Percentiles rank a stretch among this genome's conserved stretches.
These are phyloP conservation scores for Calonectria multiphialidica DNA, from an alignment of 2,329 filamentous ascomycete genomes.

Conservation along the genomic window DNA sequence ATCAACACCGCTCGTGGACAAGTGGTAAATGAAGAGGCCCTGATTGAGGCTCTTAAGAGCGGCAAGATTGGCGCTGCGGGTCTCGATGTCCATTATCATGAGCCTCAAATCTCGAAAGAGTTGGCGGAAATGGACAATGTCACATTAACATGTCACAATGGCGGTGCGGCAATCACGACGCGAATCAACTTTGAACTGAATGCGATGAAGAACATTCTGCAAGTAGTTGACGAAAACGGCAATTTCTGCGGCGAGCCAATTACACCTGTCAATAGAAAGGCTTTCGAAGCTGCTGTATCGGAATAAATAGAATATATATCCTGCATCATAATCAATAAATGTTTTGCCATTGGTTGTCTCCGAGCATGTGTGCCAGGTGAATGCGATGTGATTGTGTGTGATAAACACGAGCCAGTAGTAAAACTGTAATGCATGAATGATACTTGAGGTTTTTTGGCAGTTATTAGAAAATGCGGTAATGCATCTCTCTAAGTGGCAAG, in stretches of 20 bases:
- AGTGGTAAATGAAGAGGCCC: slow-evolving; percentile 63
- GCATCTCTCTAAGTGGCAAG: too few species aligned
- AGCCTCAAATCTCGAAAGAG: slow-evolving; percentile 59
- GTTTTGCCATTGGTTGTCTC: not conserved
- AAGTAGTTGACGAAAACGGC: slow-evolving; percentile 39
- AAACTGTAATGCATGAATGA: too few species aligned
- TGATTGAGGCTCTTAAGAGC: slow-evolving; percentile 59
- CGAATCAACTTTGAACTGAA: slow-evolving; percentile 54
- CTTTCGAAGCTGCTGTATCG: slow-evolving; percentile 13
- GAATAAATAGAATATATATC: not conserved
- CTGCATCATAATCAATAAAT: not conserved
- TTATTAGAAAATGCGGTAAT: too few species aligned
- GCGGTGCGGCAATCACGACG: slow-evolving; percentile 51
- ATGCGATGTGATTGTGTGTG: not conserved
- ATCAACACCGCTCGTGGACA: slow-evolving; percentile 66
- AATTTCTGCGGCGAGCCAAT: slow-evolving; percentile 28
- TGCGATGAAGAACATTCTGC: slow-evolving; percentile 33
- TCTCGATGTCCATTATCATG: slow-evolving; percentile 66
- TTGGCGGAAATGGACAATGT: slow-evolving; percentile 55
- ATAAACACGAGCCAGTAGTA: too few species aligned
- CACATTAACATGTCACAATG: slow-evolving; percentile 52
- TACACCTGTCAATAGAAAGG: slow-evolving; percentile 29
- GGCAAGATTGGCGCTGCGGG: slow-evolving; percentile 61
- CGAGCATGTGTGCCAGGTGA: not conserved
- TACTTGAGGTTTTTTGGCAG: too few species aligned